Conservation (phyloP, 192 early-diverging fungal species). For the Blastocladiella britannica region DNA sequence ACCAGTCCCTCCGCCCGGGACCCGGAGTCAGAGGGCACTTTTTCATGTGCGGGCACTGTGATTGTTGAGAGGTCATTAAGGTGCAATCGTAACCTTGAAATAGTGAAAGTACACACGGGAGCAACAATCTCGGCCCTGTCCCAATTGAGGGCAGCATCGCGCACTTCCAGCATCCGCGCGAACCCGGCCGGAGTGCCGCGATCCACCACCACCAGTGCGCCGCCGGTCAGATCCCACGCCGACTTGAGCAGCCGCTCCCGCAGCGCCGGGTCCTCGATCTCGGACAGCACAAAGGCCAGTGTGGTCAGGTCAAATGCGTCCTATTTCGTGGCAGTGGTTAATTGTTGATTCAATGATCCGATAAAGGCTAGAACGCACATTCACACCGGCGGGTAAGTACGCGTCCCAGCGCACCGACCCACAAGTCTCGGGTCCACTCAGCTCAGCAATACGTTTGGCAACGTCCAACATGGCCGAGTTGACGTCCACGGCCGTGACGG, state of each 20-base stretch:
- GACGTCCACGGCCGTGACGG: neutral
- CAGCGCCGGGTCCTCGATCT: neutral
- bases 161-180: neutral
- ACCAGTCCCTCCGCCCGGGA: neutral
- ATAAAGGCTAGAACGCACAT: neutral
- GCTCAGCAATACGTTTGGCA: too few species aligned
- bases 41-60: neutral
- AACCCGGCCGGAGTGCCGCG: neutral
- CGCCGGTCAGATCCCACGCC: neutral
- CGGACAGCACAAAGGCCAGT: neutral
- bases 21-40: neutral
- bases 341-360: too few species aligned
- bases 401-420: neutral
- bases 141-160: neutral
- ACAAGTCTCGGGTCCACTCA: neutral
- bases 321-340: neutral
- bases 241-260: neutral
- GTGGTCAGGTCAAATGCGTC: neutral
- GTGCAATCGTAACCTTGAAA: too few species aligned
- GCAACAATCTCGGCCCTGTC: too few species aligned
- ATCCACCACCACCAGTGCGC: neutral
- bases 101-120: too few species aligned
- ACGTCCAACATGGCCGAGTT: neutral
- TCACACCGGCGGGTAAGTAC: too few species aligned
- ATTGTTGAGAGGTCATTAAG: too few species aligned